Base-by-base conservation (phyloP, 1,284 basidiomycete species). In the Naganishia sp. region DNA sequence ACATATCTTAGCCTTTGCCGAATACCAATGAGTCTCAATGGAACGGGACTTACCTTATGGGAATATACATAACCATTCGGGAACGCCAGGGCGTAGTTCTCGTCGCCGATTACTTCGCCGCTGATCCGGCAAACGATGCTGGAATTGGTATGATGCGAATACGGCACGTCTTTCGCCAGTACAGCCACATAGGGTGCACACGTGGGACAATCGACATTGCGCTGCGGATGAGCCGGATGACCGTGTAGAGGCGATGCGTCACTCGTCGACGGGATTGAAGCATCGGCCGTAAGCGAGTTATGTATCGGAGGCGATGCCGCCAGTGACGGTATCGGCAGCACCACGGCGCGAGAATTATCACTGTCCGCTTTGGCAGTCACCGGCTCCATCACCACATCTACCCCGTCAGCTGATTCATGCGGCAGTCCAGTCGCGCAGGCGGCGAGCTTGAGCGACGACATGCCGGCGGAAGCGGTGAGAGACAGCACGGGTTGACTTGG, bases 41-140 rank as follows among this genome's bases (percentile, higher is more conserved):
- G 45, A 16, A 46, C 7, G 45, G 7, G n/a, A 81, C 85, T 70
- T 74, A 91, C 94, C 84, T 92, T 89, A 75, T 86, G 84, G 21
- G 93, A 95, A 77, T 99, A 99, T 21, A 98, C 94, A 71, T 90
- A 85, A 3, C 94, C 95, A 70, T 91, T 89, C 0, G 92, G 90
- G 74, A 98, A 90, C n/a, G 86, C 89, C 86, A 94, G 85, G 1
- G 91, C 91, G 81, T 88, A 89, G 74, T 94, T 95, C 75, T 94
- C 87, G 70, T 88, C 93, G 73, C 97, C 89, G 88, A 98, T 96
- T 68, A 98, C 92, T 76, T 88, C 88, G 28, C 95, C 94, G 65
- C 85, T 91, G 71, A 96, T 85, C 50, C 86, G 81, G 77, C 96
- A 99, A 13, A 99, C 94, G 65, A 99, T 90, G 0, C 92, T 94